These are phyloP conservation scores for Mallotus nudiflorus DNA, from an alignment of 345 rosid genomes.

Conservation along the genomic window DNA sequence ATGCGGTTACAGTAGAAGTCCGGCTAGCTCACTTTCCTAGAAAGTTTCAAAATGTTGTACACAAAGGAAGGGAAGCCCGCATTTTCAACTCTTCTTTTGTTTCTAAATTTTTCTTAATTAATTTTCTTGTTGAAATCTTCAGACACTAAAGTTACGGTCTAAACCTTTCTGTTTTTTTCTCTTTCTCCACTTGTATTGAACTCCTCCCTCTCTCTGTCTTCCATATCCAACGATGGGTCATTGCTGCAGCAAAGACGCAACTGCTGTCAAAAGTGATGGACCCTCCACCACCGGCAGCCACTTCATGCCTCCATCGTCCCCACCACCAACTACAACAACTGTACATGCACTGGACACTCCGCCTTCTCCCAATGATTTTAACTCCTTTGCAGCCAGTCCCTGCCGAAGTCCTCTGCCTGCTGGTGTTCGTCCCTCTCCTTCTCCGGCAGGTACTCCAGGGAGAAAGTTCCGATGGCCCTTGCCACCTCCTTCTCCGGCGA, in stretches of 20 bases:
- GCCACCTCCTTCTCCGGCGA: conserved; percentile 36
- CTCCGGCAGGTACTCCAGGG: conserved; percentile 23
- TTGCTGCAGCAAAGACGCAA: conserved; percentile 56
- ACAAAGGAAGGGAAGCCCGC: no score
- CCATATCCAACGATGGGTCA: conserved; percentile 61
- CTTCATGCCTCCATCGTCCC: conserved; percentile 23
- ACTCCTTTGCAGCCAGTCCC: conserved; percentile 20
- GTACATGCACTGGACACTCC: conserved; percentile 2
- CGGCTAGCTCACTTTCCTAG: no score
- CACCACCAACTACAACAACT: conserved; percentile 19
- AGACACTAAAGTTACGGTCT: no score
- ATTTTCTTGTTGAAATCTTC: no score
- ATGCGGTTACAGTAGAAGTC: no score
- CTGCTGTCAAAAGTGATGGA: conserved; percentile 28
- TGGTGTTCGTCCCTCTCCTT: conserved; percentile 26
- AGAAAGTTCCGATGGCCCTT: conserved; percentile 35
- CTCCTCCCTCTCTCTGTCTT: no score
- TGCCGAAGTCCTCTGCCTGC: conserved; percentile 28
- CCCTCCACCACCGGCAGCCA: conserved; percentile 17
- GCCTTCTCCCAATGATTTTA: conserved; percentile 10
- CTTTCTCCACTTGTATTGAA: no score
- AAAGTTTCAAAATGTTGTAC: no score
- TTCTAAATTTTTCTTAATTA: no score
- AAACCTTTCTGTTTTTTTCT: no score
- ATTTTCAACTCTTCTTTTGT: no score